A percentile compares a stretch with the other conserved stretches of the same genome.
phyloP scores from a whole-genome alignment of 305 asterid species.

The Ajuga reptans region DNA sequence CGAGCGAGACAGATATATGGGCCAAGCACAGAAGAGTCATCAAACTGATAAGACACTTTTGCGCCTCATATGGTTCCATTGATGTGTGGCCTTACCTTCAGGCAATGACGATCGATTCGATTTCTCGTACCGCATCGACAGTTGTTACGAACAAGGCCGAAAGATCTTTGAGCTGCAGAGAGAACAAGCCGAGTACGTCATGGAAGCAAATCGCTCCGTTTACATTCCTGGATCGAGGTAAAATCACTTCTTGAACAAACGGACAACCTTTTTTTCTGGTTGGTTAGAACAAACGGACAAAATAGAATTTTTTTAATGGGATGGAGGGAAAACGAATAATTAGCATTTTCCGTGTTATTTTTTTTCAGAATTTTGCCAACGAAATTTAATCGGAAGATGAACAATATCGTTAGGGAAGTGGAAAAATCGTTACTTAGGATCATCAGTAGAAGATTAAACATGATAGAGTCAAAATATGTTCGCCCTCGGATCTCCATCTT shows the following conservation, averaged over 20 bases:
- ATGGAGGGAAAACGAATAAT: too few relatives aligned
- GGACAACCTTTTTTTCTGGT: not conserved
- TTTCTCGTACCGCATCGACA: constrained; percentile 59
- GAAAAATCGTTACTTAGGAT: constrained; percentile 20
- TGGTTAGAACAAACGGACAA: not conserved
- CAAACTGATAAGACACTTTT: too few relatives aligned
- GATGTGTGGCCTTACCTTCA: constrained; percentile 52
- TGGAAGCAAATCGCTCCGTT: constrained; percentile 1
- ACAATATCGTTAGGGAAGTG: constrained; percentile 27
- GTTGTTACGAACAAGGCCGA: constrained; percentile 45
- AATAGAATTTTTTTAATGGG: not conserved
- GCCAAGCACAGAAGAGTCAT: constrained; percentile 41
- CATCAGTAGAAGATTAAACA: constrained; percentile 30
- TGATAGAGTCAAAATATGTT: constrained; percentile 23
- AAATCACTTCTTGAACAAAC: not conserved
- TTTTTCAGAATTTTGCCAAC: constrained; percentile 32
- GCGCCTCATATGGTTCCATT: constrained; percentile 47
- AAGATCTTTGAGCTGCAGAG: constrained; percentile 47
- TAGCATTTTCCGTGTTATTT: not conserved
- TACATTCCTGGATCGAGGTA: constrained; percentile 45
- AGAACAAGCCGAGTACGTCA: constrained; percentile 21
- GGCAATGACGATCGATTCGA: constrained; percentile 37
- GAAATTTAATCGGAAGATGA: constrained; percentile 24
- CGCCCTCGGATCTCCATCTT: too few relatives aligned
- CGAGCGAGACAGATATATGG: constrained; percentile 41